Evolutionary conservation across 345 rosid species (phyloP).

Genomic region (Psidium guajava): DNA sequence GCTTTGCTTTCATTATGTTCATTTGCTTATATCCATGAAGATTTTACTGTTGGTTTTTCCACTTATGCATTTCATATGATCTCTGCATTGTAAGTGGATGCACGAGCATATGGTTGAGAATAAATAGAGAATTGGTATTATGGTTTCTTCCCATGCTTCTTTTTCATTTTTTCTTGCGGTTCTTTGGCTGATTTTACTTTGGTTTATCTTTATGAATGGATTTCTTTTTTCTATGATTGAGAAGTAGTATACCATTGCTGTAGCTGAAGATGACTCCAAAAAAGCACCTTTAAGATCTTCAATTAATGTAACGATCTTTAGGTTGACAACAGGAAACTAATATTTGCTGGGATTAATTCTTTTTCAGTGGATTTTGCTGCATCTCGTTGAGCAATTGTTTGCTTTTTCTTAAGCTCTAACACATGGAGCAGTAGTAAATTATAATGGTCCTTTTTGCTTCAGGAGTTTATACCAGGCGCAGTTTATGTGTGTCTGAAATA

Average conservation of each 20-base stretch:
- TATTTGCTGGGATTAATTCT: rapidly evolving
- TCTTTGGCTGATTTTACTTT: background rate
- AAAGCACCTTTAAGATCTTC: background rate
- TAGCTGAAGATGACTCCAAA: background rate
- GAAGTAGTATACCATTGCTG: background rate
- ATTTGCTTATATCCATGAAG: background rate
- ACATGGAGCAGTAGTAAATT: background rate
- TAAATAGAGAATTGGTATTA: background rate
- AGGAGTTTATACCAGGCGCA: rapidly evolving
- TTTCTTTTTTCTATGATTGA: background rate
- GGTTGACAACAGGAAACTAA: background rate
- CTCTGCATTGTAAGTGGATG: background rate
- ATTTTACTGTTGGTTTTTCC: background rate
- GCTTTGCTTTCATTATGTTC: background rate
- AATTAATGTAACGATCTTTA: background rate
- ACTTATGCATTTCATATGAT: background rate
- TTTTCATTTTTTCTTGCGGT: background rate
- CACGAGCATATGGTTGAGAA: rapidly evolving
- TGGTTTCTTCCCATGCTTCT: background rate
- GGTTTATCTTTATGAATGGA: background rate
- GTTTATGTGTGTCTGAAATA: background rate
- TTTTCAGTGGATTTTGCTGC: rapidly evolving
- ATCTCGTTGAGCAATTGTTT: background rate
- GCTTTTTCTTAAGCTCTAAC: background rate
- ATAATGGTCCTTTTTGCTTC: background rate